Evolutionary conservation across 176 grass and related monocot genomes (phyloP).

Genomic region (Oryza officinalis): DNA sequence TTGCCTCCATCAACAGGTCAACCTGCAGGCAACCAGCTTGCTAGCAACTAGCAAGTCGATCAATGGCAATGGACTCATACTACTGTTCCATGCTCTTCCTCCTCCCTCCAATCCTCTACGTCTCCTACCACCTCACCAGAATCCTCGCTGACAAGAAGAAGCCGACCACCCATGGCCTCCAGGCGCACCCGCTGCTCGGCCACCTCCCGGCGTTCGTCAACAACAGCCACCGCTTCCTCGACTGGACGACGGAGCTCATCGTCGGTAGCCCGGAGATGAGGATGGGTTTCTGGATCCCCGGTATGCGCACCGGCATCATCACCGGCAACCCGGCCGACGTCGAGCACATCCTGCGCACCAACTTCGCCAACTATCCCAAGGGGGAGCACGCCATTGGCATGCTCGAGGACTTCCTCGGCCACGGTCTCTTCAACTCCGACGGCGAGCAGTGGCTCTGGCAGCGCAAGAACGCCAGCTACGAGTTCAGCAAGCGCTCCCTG

Average conservation of each 20-base stretch:
- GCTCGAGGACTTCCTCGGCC: constrained; percentile 37
- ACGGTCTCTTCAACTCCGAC: constrained; percentile 38
- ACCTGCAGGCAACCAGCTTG: neutral
- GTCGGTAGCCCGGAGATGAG: constrained; percentile 23
- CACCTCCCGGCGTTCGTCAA: constrained; percentile 38
- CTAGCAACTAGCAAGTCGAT: neutral
- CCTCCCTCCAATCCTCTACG: neutral
- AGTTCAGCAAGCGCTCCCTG: constrained; percentile 34
- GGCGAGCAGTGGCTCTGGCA: constrained; percentile 40
- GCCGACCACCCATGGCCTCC: constrained; percentile 16
- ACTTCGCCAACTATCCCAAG: constrained; percentile 35
- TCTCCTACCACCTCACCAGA: constrained; percentile 7
- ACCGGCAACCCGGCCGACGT: constrained; percentile 38
- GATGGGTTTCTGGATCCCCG: constrained; percentile 20
- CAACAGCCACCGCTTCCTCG: constrained; percentile 36
- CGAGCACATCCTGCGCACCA: constrained; percentile 29
- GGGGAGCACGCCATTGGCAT: constrained; percentile 11
- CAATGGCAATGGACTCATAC: neutral
- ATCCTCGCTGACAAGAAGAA: neutral
- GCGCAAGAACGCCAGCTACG: constrained; percentile 36
- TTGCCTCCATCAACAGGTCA: neutral
- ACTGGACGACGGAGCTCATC: constrained; percentile 39
- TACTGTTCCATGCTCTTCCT: neutral
- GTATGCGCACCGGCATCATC: constrained; percentile 21
- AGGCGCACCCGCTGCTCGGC: constrained; percentile 32